These are phyloP conservation scores for Apiotrichum laibachii DNA, from an alignment of 1,284 basidiomycete species.

Conservation along the genomic window DNA sequence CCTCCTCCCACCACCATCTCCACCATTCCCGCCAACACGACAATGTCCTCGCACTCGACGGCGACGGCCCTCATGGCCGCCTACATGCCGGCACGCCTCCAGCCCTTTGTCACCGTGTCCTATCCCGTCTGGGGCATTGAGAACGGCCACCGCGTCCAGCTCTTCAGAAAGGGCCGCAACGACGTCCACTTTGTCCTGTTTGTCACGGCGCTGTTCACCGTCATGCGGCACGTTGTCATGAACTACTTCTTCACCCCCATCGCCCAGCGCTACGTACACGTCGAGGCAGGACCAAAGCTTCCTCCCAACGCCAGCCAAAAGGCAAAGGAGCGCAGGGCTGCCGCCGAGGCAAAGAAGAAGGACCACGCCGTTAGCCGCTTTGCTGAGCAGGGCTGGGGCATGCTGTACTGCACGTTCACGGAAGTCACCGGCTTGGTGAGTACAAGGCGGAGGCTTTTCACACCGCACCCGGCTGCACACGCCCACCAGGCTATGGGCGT, in stretches of 20 bases:
- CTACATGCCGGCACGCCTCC: constrained; percentile 20
- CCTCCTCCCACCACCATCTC: neutral
- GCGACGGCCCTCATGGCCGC: neutral
- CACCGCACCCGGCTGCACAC: neutral
- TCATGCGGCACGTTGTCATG: constrained; percentile 71
- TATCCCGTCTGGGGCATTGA: constrained; percentile 60
- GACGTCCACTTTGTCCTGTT: constrained; percentile 71
- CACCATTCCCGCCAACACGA: neutral
- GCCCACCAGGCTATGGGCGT: neutral
- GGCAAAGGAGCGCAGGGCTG: constrained; percentile 9
- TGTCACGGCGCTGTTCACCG: constrained; percentile 72
- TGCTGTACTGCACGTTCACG: constrained; percentile 72
- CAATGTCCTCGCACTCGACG: neutral
- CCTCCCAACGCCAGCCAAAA: neutral
- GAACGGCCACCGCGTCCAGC: constrained; percentile 13
- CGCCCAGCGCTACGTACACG: constrained; percentile 6
- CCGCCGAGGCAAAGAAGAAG: constrained; percentile 22
- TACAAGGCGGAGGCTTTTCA: constrained; percentile 27
- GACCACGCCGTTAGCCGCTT: constrained; percentile 77
- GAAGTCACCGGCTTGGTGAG: constrained; percentile 80
- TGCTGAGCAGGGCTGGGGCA: constrained; percentile 90
- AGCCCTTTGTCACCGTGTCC: constrained; percentile 70
- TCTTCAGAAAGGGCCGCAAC: constrained; percentile 64
- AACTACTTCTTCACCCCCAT: constrained; percentile 68
- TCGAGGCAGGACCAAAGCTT: neutral